phyloP scores from a whole-genome alignment of 2,329 filamentous ascomycete species.

The Claviceps digitariae region DNA sequence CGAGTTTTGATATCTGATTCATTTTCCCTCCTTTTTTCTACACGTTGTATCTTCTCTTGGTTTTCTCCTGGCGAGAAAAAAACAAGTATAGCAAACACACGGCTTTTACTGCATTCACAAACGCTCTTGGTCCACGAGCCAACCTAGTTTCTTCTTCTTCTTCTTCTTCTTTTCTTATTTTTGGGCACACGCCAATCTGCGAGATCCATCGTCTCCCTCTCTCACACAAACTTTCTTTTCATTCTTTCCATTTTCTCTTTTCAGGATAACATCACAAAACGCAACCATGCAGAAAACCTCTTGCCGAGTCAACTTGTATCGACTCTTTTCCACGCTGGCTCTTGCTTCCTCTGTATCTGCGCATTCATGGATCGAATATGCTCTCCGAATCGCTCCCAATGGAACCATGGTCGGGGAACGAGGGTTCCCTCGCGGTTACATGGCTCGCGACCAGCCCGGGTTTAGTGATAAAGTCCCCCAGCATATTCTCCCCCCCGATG shows the following conservation, averaged over 20 bases:
- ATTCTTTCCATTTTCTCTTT: not conserved
- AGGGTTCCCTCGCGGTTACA: constrained; percentile 64
- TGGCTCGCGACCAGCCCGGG: constrained; percentile 38
- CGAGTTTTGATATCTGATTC: not conserved
- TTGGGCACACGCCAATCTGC: not conserved
- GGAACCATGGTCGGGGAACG: constrained; percentile 57
- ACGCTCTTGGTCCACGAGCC: not conserved
- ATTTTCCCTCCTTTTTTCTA: not conserved
- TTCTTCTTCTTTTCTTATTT: not conserved
- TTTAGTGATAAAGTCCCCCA: constrained; percentile 47
- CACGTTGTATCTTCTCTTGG: not conserved
- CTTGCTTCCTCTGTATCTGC: constrained; percentile 25
- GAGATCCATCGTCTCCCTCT: not conserved
- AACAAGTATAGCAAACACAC: not conserved
- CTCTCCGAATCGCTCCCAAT: constrained; percentile 56
- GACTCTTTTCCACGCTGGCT: constrained; percentile 16
- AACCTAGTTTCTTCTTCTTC: not conserved
- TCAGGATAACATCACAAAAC: constrained; percentile 5
- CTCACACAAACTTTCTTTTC: not conserved
- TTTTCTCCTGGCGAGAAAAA: constrained; percentile 3
- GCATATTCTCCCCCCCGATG: constrained; percentile 47
- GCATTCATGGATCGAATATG: constrained; percentile 75
- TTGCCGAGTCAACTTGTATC: not conserved
- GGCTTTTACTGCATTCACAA: not conserved
- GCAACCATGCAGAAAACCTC: not conserved